phyloP scores from a whole-genome alignment of 768 basidiomycete genomes.

The Mycena rosella region DNA sequence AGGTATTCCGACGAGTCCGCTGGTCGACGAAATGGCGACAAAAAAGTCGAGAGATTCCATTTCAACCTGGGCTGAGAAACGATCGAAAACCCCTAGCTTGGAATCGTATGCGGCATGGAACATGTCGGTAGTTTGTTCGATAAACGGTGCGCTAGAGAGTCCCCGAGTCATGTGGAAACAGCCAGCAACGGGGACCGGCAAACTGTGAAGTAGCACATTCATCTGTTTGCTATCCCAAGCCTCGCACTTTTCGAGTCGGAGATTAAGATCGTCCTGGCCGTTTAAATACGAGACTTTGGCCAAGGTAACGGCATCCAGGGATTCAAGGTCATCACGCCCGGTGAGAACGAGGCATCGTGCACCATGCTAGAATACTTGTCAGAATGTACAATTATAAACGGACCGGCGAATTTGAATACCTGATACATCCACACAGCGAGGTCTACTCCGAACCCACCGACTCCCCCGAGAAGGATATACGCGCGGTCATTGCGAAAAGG shows the following conservation, averaged over 20 bases:
- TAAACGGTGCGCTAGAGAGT: conserved; percentile 4
- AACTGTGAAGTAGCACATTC: neutral
- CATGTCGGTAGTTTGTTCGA: neutral
- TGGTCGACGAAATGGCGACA: conserved; percentile 14
- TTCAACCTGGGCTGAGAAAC: neutral
- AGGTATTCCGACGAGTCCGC: conserved; percentile 4
- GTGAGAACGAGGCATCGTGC: conserved; percentile 18
- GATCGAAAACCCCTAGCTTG: conserved; percentile 11
- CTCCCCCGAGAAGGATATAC: conserved; percentile 18
- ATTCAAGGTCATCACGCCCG: conserved; percentile 1
- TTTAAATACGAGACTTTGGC: conserved; percentile 15
- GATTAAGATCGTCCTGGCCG: neutral
- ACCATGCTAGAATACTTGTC: conserved; percentile 13
- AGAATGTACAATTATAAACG: neutral
- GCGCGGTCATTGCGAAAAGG: conserved; percentile 3
- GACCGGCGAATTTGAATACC: neutral
- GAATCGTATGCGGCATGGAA: neutral
- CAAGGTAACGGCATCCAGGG: conserved; percentile 1
- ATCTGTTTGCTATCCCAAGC: conserved; percentile 7
- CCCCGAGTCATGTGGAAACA: conserved; percentile 25
- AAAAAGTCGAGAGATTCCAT: conserved; percentile 20
- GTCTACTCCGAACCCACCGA: conserved; percentile 21
- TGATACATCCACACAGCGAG: conserved; percentile 28
- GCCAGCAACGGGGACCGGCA: conserved; percentile 6
- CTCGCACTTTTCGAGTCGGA: conserved; percentile 14